Evolutionary conservation across 23 red algal genomes (phyloP).

Genomic region (Cyanidiococcus yangmingshanensis): DNA sequence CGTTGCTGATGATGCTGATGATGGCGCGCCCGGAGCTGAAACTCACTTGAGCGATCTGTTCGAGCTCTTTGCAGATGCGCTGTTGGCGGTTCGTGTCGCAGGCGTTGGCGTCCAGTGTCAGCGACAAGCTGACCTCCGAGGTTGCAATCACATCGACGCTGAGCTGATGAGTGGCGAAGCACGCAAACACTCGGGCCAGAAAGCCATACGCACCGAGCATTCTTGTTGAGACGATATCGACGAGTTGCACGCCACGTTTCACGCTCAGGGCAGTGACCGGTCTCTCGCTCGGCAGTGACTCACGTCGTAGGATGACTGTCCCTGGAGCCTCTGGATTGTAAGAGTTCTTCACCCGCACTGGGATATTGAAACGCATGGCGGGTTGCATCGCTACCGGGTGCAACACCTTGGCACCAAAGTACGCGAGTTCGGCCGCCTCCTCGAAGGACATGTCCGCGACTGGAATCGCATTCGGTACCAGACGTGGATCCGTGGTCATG

Average conservation of each 20-base stretch:
- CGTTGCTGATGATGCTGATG: conserved; percentile 66
- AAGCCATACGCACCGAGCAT: conserved; percentile 97
- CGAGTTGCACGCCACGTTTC: conserved; percentile 70
- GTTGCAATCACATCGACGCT: conserved; percentile 92
- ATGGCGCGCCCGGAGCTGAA: conserved; percentile 63
- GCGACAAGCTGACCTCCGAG: conserved; percentile 74
- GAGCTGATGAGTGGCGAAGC: conserved; percentile 60
- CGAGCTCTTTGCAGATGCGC: conserved; percentile 50
- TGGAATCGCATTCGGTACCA: conserved; percentile 62
- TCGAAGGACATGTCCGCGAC: conserved; percentile 67
- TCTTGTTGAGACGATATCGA: conserved; percentile 82
- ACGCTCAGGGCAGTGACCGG: conserved; percentile 83
- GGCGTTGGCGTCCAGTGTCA: conserved; percentile 62
- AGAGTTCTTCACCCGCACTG: conserved; percentile 93
- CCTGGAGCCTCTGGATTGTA: conserved; percentile 91
- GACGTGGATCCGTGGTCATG: conserved; percentile 75
- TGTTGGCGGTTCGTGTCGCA: conserved; percentile 21
- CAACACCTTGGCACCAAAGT: conserved; percentile 93
- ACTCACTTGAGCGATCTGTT: conserved; percentile 33
- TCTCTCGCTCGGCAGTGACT: conserved; percentile 24
- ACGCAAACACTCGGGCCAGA: conserved; percentile 70
- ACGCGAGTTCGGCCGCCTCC: conserved; percentile 93
- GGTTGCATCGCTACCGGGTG: conserved; percentile 95
- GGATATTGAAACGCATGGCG: conserved; percentile 61
- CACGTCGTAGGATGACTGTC: conserved; percentile 50